A percentile compares a stretch with the other conserved stretches of the same genome.
Conservation (phyloP, 225 moss, liverwort and hornwort species). For the Bryum argenteum region DNA sequence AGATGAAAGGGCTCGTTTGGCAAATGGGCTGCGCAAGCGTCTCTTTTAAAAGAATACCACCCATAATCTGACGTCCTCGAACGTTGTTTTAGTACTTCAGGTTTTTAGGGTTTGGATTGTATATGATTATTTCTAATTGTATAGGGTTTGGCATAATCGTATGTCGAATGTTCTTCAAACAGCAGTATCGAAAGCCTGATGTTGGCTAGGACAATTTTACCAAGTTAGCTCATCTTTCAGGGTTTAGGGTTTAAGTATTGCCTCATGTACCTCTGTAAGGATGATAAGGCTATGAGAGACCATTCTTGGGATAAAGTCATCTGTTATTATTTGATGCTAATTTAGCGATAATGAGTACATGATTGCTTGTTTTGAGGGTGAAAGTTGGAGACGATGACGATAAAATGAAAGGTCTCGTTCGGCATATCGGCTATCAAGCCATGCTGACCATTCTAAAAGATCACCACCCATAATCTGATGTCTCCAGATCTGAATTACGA, state of each 20-base stretch:
- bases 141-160: no score
- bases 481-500: constrained; percentile 16
- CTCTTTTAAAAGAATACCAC: constrained; percentile 45
- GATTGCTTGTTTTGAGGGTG: neutral
- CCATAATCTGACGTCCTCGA: constrained; percentile 41
- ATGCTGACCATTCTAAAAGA: constrained; percentile 56
- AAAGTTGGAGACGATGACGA: constrained; percentile 33
- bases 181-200: neutral
- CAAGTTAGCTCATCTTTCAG: no score
- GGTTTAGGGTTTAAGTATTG: constrained; percentile 2
- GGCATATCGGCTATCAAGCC: constrained; percentile 44
- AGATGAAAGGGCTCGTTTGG: constrained; percentile 51
- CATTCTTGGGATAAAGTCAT: constrained; percentile 7
- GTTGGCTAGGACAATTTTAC: neutral
- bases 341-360: neutral
- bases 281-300: constrained; percentile 14
- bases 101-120: neutral
- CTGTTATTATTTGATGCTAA: constrained; percentile 13
- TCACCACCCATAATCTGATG: constrained; percentile 55
- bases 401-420: constrained; percentile 48
- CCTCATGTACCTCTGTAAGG: neutral
- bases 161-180: no score
- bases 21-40: constrained; percentile 48
- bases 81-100: neutral
- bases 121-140: neutral